phyloP scores from a whole-genome alignment of 148 eudicot species.

The Nyssa sinensis region DNA sequence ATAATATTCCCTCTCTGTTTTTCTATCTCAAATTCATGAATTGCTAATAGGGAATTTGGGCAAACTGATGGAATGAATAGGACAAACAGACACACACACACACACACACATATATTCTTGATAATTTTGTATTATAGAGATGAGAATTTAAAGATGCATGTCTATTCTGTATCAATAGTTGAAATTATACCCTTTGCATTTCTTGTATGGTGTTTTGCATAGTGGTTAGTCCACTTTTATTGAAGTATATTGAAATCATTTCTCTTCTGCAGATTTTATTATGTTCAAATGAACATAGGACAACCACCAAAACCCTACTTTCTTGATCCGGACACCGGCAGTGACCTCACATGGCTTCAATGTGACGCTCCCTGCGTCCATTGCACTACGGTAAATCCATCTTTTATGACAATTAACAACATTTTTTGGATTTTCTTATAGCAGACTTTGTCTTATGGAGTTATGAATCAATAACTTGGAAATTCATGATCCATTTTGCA shows the following conservation, averaged over 20 bases:
- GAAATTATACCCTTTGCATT: background rate
- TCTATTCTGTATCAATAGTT: no score
- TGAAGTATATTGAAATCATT: background rate
- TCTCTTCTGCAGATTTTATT: constrained; percentile 61
- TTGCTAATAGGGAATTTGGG: background rate
- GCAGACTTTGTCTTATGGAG: no score
- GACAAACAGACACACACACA: no score
- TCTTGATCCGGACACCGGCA: constrained; percentile 96
- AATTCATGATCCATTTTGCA: no score
- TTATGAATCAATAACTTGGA: no score
- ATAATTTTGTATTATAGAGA: background rate
- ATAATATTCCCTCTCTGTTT: background rate
- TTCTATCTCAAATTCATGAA: background rate
- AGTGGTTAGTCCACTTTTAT: background rate
- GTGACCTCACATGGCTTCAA: constrained; percentile 98
- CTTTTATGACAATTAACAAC: no score
- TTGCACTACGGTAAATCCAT: constrained; percentile 58
- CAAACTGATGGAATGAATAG: background rate
- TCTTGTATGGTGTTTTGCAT: background rate
- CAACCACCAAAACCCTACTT: constrained; percentile 80
- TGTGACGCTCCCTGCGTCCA: constrained; percentile 91
- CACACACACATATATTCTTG: no score
- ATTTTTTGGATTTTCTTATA: no score
- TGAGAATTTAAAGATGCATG: background rate
- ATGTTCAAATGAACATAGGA: constrained; percentile 63